Evolutionary conservation across 2,329 filamentous ascomycete genomes (phyloP).

Genomic region (Aureobasidium sp.): DNA sequence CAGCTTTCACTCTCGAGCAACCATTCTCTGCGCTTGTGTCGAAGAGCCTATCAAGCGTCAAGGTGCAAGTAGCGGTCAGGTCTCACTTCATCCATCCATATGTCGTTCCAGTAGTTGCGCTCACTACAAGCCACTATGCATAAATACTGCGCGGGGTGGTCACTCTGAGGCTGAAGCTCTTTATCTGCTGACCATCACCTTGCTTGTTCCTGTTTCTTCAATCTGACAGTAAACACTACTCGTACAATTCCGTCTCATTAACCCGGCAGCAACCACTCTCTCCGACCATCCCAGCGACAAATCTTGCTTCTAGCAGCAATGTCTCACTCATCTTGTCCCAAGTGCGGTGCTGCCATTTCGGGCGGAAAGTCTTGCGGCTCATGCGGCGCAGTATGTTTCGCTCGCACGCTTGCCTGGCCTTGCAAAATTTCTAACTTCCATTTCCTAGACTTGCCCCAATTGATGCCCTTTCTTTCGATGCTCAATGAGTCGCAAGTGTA

Average conservation of each 20-base stretch:
- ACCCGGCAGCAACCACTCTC: not conserved
- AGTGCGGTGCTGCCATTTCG: slow-evolving; percentile 25
- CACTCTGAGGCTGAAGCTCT: slow-evolving; percentile 6
- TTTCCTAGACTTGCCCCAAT: slow-evolving; percentile 23
- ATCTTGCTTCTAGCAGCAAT: not conserved
- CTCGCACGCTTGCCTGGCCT: not conserved
- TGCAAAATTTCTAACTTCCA: not conserved
- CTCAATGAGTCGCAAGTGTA: not conserved
- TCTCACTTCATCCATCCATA: not conserved
- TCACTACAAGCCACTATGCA: not conserved
- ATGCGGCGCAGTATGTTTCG: slow-evolving; percentile 26
- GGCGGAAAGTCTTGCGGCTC: slow-evolving; percentile 28
- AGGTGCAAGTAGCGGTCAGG: not conserved
- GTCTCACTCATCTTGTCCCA: slow-evolving; percentile 23
- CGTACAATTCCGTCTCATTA: not conserved
- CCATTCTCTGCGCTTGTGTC: too few relatives aligned
- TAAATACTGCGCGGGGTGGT: not conserved
- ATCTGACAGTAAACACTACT: not conserved
- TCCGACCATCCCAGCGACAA: not conserved
- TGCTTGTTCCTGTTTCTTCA: not conserved
- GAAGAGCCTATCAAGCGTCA: too few relatives aligned
- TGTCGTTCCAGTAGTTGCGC: not conserved
- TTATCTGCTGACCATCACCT: slow-evolving; percentile 4
- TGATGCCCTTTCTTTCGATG: slow-evolving; percentile 13
- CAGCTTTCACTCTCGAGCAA: too few relatives aligned